Base-by-base conservation (phyloP, 768 basidiomycete species). In the Agrocybe pediades region DNA sequence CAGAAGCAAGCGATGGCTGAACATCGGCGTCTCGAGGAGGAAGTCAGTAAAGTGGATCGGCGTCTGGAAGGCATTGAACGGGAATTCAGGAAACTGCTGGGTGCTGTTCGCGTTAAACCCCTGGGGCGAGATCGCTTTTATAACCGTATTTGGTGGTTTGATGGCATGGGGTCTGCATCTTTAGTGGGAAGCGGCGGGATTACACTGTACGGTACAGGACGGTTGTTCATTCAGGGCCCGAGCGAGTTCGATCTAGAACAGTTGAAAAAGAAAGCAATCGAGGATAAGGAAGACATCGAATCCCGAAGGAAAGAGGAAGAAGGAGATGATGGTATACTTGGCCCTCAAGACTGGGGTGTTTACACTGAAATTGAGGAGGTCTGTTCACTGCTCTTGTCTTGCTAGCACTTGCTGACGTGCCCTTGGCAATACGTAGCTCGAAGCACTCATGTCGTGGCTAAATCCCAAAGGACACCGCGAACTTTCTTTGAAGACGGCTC, bases 131-230 rank as follows among this genome's bases (percentile, higher is more conserved):
- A 99, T 67, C 81, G 97, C 49, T 99, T 98, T 71, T 90, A 91
- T 65, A 96, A 97, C 67, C 85, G 92, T 26, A 78, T 97, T 54
- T 99, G 96, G 96, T 99, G 96, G 96, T 92, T 98, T 66, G 96
- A 99, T 70, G 96, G 96, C 9, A 83, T 95, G 79, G 96, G 96
- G 6, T 86, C 87, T 5, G 87, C 86, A 43, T 86, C 88, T 41
- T 71, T 96, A 48, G 76, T 93, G 53, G 88, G 86, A 36, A 86
- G 84, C 58, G 90, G 90, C 15, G 90, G 90, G 3, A 81, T 85
- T 24, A 82, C 88, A 24, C 81, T 88, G 67, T 96, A 92, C 64
- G 93, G 94, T 9, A 87, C 94, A 17, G 97, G 95, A 5, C 77
- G 96, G 48, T 65, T 99, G 44, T 97, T 98, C 67, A 71, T 99